Percentiles rank a stretch among this genome's conserved stretches.
Evolutionary conservation across 257 asterid genomes (phyloP).

Genomic region (Solanum boliviense): DNA sequence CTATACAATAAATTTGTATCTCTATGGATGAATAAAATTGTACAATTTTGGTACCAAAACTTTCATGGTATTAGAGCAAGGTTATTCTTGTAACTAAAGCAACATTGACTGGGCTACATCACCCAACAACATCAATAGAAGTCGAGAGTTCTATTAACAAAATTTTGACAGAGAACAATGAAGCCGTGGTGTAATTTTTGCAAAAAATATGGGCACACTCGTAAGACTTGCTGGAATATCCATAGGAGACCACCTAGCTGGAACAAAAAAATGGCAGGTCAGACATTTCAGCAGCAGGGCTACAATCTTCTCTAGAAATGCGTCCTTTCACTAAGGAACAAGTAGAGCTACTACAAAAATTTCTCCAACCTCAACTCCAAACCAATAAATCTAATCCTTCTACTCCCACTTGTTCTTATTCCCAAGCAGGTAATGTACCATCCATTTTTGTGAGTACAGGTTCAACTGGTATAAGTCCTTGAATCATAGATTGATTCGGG

Average conservation of each 20-base stretch:
- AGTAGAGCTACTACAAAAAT: neutral
- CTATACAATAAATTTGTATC: neutral
- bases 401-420: neutral
- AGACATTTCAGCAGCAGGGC: neutral
- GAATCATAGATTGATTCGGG: neutral
- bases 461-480: neutral
- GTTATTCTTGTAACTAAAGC: neutral
- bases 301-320: neutral
- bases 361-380: too few relatives aligned
- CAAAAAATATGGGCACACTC: neutral
- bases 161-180: neutral
- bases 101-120: neutral
- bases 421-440: neutral
- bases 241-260: neutral
- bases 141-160: neutral
- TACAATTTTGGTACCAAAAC: neutral
- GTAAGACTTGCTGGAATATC: neutral
- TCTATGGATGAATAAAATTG: too few relatives aligned
- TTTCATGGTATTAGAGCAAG: neutral
- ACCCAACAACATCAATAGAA: neutral
- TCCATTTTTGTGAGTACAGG: neutral
- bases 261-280: neutral
- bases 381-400: neutral
- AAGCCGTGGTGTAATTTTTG: neutral
- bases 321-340: neutral